Conservation (phyloP, 2,329 filamentous ascomycete species). For the Fusarium coffeatum region DNA sequence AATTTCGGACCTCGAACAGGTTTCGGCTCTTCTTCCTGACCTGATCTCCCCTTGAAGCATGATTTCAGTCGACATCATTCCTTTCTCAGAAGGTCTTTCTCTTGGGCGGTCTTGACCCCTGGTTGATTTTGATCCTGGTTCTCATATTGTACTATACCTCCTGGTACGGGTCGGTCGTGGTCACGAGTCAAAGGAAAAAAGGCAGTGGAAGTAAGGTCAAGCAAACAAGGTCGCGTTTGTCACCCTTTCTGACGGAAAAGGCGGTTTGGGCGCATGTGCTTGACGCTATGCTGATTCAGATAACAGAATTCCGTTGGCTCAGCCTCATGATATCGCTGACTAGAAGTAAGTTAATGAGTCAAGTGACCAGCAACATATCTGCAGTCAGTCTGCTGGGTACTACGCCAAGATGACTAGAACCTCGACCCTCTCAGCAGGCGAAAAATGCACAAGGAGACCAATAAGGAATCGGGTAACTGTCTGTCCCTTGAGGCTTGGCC, state of each 20-base stretch:
- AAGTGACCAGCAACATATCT: conserved; percentile 32
- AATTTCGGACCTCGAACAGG: conserved; percentile 42
- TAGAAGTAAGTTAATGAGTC: conserved; percentile 23
- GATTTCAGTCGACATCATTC: conserved; percentile 33
- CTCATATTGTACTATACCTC: conserved; percentile 14
- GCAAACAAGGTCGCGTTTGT: conserved; percentile 1
- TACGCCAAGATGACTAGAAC: conserved; percentile 38
- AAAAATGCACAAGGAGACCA: conserved; percentile 6
- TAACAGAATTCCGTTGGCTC: conserved; percentile 9
- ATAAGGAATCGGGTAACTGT: conserved; percentile 23
- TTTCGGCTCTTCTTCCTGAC: conserved; percentile 41
- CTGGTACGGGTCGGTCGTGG: conserved; percentile 35
- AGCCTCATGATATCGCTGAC: conserved; percentile 26
- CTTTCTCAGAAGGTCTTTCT: conserved; percentile 38
- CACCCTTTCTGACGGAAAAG: conserved; percentile 10
- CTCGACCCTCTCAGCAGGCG: conserved; percentile 8
- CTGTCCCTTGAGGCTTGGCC: conserved; percentile 21
- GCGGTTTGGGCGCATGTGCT: conserved; percentile 24
- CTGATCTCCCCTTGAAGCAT: conserved; percentile 24
- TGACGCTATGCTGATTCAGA: conserved; percentile 26
- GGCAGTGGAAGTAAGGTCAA: background rate
- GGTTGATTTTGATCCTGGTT: conserved; percentile 11
- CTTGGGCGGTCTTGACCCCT: conserved; percentile 13
- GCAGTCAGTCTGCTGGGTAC: conserved; percentile 28
- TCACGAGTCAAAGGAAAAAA: conserved; percentile 28